Conservation (phyloP, 108 stramenopile genomes). For the Skeletonema potamos region DNA sequence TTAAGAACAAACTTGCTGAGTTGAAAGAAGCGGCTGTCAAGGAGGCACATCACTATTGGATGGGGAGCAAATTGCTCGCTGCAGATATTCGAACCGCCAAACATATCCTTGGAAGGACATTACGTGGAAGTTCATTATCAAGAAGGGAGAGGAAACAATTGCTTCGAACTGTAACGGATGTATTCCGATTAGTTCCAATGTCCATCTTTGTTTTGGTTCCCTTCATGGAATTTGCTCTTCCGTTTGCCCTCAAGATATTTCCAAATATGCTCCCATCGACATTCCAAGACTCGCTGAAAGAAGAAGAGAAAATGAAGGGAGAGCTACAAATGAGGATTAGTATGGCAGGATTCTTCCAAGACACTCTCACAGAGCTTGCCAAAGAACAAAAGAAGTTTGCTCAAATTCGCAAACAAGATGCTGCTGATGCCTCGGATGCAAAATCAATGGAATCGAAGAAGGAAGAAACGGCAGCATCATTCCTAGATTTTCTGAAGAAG, state of each 20-base stretch:
- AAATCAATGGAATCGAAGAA: constrained; percentile 60
- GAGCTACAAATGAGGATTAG: constrained; percentile 93
- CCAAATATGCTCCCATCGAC: constrained; percentile 99
- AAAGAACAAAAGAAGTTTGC: constrained; percentile 86
- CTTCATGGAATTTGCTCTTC: constrained; percentile 97
- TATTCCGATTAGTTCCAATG: constrained; percentile 97
- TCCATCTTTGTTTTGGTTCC: constrained; percentile 97
- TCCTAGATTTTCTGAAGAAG: constrained; percentile 91
- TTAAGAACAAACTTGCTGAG: constrained; percentile 52
- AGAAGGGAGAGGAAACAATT: constrained; percentile 97
- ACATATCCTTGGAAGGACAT: constrained; percentile 72
- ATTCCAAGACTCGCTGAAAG: constrained; percentile 96
- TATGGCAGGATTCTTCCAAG: constrained; percentile 97
- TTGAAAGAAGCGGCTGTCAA: constrained; percentile 73
- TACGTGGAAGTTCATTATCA: constrained; percentile 86
- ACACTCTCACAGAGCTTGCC: constrained; percentile 84
- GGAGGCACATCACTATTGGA: constrained; percentile 93
- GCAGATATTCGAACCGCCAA: constrained; percentile 90
- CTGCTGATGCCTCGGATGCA: constrained; percentile 53
- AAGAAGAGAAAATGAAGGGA: constrained; percentile 97
- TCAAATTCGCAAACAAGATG: constrained; percentile 35
- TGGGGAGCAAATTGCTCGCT: constrained; percentile 93
- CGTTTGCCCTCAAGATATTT: constrained; percentile 95
- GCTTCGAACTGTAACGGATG: constrained; percentile 92
- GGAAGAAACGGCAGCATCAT: constrained; percentile 66